Evolutionary conservation across 352 stramenopile genomes (phyloP).

Genomic region (Globisporangium cederbergense): DNA sequence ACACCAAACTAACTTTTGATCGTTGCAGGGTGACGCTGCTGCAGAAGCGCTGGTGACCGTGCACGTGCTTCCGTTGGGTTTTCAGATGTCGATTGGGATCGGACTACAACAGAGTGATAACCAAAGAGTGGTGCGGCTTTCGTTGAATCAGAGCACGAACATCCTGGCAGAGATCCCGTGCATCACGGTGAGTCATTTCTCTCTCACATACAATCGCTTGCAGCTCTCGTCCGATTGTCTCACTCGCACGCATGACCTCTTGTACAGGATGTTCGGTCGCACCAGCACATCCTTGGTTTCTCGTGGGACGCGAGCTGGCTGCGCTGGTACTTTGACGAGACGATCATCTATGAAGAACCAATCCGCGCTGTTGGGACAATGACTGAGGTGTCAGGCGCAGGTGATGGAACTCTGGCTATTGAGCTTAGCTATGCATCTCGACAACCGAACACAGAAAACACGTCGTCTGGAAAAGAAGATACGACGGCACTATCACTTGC

Average conservation of each 20-base stretch:
- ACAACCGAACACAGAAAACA: not conserved
- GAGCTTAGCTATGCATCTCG: not conserved
- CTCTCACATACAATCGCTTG: not conserved
- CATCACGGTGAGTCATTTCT: constrained; percentile 19
- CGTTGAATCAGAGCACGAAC: constrained; percentile 31
- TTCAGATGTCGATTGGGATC: constrained; percentile 30
- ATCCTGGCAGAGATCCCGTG: constrained; percentile 38
- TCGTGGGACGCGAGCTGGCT: constrained; percentile 51
- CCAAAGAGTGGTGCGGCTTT: constrained; percentile 24
- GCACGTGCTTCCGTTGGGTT: constrained; percentile 18
- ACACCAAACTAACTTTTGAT: not conserved
- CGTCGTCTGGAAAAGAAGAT: not conserved
- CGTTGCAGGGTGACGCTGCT: constrained; percentile 3
- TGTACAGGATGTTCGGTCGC: constrained; percentile 25
- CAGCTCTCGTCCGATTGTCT: not conserved
- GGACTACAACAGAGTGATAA: not conserved
- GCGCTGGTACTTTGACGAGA: constrained; percentile 54
- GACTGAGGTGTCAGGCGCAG: not conserved
- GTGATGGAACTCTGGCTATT: not conserved
- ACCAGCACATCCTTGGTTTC: constrained; percentile 34
- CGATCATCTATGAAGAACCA: constrained; percentile 45
- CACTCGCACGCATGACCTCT: not conserved
- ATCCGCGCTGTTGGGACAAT: constrained; percentile 9
- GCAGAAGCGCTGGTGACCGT: constrained; percentile 26
- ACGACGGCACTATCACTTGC: not conserved